Base-by-base conservation (phyloP, 1,139 yeast genomes). In the Blastobotrys malaysiensis region DNA sequence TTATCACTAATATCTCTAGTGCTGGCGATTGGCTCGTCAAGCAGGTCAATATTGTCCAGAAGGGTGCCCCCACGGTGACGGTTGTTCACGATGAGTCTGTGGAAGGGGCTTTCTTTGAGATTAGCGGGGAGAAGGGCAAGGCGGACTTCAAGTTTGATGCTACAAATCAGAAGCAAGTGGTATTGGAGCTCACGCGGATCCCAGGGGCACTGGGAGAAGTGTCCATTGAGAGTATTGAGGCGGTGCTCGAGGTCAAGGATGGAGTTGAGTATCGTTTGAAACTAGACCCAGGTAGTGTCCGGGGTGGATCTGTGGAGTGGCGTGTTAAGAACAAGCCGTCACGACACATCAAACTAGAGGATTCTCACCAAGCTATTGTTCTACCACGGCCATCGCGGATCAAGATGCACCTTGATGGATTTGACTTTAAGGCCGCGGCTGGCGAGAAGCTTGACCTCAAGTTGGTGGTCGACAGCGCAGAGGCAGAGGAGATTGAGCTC, bases 351-450 rank as follows among this genome's bases (percentile, higher is more conserved):
- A 3, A 13, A 16, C 16, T 31, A 3, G 39, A 31, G 11, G 39
- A 31, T 31, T 16, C 39, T 13, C 39, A 31, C 14, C 39, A 31
- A 16, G 39, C 39, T 14, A 31, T 11, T 13, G 16, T 31, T 3
- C 39, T 31, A 5, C 71, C 70, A 2, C 58, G 71, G 26, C 70
- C 70, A 1, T 64, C 71, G 2, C 59, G 60, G 19, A 54, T 67
- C 43, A 56, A 52, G 22, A 52, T 65, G 59, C n/a, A 52, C 55
- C n/a, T 58, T 54, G 22, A 53, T 57, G 5, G 36, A 13, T 43
- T 43, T 14, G 24, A 51, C 24, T 47, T 61, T 5, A 54, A 59
- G 9, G 69, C 66, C 1, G 65, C 67, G 1, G 60, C 68, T 1
- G 72, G 69, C 1, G 75, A 71, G 50, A 51, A 53, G 9, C 53